Evolutionary conservation across 2,329 filamentous ascomycete genomes (phyloP).

Genomic region (Cladophialophora chaetospira): DNA sequence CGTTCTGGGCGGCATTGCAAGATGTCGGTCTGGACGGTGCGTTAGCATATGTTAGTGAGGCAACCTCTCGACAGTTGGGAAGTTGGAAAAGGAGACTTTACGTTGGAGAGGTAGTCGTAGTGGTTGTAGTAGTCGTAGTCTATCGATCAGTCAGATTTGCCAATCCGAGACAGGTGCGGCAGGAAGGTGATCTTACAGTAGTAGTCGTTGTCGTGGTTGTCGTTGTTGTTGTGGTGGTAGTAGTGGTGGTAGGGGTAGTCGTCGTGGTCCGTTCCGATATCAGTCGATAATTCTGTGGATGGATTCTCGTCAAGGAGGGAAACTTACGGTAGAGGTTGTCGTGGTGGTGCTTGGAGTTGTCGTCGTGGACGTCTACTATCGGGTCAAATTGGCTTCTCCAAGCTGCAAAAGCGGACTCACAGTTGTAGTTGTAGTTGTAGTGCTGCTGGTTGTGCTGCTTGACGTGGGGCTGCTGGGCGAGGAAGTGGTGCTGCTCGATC

Average conservation of each 20-base stretch:
- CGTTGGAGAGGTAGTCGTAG: not conserved
- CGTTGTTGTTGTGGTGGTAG: not conserved
- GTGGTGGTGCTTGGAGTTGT: not conserved
- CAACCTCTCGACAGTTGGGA: not conserved
- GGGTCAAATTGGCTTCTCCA: not conserved
- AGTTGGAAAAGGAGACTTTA: not conserved
- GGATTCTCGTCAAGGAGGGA: not conserved
- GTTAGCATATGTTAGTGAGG: not conserved
- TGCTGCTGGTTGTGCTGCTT: not conserved
- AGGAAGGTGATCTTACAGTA: not conserved
- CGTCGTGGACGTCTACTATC: not conserved
- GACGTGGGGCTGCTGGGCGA: too few species aligned
- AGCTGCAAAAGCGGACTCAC: not conserved
- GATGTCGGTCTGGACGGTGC: not conserved
- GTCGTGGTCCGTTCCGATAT: not conserved
- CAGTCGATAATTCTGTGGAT: not conserved
- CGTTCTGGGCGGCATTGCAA: not conserved
- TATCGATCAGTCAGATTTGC: not conserved
- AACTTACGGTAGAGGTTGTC: not conserved
- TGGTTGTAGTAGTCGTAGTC: not conserved
- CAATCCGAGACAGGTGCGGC: not conserved
- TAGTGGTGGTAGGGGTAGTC: not conserved
- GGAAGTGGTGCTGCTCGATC: not conserved
- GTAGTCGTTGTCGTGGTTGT: not conserved
- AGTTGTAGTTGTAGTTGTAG: not conserved